A percentile compares a stretch with the other conserved stretches of the same genome.
Conservation (phyloP, 768 basidiomycete genomes). For the Phaeotremella fagi region DNA sequence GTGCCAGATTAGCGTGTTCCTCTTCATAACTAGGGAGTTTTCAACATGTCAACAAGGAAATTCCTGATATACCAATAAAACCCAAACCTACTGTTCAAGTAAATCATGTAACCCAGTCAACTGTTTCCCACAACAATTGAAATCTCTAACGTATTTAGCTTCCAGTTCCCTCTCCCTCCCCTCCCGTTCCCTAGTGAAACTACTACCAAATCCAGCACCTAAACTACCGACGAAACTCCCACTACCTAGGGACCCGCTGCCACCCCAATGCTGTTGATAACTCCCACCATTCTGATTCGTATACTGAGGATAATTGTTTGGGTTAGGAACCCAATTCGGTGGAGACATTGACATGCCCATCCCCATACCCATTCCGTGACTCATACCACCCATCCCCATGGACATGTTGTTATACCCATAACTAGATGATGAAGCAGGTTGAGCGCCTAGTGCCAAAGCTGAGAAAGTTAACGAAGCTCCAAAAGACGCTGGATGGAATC, state of each 20-base stretch:
- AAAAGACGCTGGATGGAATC: slow-evolving; percentile 19
- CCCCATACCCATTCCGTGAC: no score
- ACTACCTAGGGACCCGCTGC: neutral
- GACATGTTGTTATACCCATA: neutral
- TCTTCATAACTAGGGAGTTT: slow-evolving; percentile 43
- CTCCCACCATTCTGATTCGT: neutral
- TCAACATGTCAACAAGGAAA: no score
- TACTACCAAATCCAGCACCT: slow-evolving; percentile 24
- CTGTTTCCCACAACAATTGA: slow-evolving; percentile 44
- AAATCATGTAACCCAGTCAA: slow-evolving; percentile 46
- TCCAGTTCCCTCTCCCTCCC: slow-evolving; percentile 42
- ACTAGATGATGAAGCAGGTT: neutral
- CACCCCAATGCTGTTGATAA: no score
- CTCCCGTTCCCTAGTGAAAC: slow-evolving; percentile 13
- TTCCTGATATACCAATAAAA: no score
- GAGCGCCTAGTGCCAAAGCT: slow-evolving; percentile 11
- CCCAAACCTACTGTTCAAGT: slow-evolving; percentile 44
- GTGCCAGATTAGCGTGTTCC: slow-evolving; percentile 43
- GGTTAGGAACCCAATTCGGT: slow-evolving; percentile 23
- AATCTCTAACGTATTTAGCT: slow-evolving; percentile 43
- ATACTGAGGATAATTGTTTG: neutral
- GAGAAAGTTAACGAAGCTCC: slow-evolving; percentile 16
- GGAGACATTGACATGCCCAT: slow-evolving; percentile 39
- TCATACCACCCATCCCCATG: no score
- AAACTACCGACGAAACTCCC: slow-evolving; percentile 34